Evolutionary conservation across 2,329 filamentous ascomycete species (phyloP), one percentile per base, ranked within the genome.

Genomic region (Trichoderma asperellum): DNA sequence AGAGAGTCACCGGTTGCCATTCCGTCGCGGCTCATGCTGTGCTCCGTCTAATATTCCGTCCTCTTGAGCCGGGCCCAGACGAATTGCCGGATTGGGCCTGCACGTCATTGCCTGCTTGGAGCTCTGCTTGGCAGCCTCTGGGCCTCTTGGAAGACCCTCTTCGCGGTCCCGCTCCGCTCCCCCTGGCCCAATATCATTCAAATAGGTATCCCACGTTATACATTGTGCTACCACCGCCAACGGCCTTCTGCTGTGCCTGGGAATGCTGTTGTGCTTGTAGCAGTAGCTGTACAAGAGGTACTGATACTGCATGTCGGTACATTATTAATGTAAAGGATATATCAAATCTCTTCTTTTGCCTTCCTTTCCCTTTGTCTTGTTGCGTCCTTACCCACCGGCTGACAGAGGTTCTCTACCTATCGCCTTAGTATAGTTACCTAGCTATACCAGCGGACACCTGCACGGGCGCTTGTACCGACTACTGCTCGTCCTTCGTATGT

Each of bases 21-120:
- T 43, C 29, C 47, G 60, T 56, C 52, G 52, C 24, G 52, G 52
- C 43, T 29, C 16, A 21, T 61, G 12, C 29, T 21, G 43, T 62
- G 60, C 59, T 34, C 37, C 29, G 43, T 52, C 27, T 35, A 34
- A 43, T 32, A 43, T 64, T 64, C 61, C 61, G 61, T 35, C 10
- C 24, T 64, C 37, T 24, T 24, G 14, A 18, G 10, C 18, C 32
- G 16, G 32, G 49, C 24, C 47, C 16, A 68, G 67, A 68, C 67
- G 58, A 68, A 63, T 63, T 68, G 11, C 67, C 67, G 52, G 35
- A 68, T 68, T 68, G 27, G 58, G 67, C 35, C 49, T 56, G 67
- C 59, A 61, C 65, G 40, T 68, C 52, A 52, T 56, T 53, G 49
- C 62, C 47, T 47, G 62, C 47, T 53, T 62, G 43, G 53, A 57